Evolutionary conservation across 2,329 filamentous ascomycete species (phyloP).

Genomic region (Penicillium sp.): DNA sequence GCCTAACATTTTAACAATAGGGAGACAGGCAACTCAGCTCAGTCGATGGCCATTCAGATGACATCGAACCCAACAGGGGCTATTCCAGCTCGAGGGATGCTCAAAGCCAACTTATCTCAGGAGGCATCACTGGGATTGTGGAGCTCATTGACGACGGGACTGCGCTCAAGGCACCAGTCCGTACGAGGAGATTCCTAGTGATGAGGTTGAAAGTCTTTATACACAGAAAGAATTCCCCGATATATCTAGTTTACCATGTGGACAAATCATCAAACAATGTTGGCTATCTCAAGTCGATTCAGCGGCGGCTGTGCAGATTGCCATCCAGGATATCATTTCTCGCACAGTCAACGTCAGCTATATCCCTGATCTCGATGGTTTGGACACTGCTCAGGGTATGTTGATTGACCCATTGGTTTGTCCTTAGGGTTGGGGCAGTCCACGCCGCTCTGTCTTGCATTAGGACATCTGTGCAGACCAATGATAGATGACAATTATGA

Average conservation of each 20-base stretch:
- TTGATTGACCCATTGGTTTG: slow-evolving; percentile 7
- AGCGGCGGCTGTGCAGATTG: slow-evolving; percentile 12
- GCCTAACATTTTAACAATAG: not conserved
- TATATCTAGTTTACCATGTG: slow-evolving; percentile 18
- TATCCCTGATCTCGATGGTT: slow-evolving; percentile 13
- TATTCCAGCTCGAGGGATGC: slow-evolving; percentile 8
- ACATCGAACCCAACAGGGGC: not conserved
- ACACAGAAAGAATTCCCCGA: slow-evolving; percentile 16
- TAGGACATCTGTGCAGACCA: not conserved
- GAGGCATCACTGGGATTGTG: not conserved
- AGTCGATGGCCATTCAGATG: not conserved
- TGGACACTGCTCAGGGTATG: slow-evolving; percentile 4
- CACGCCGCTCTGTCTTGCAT: not conserved
- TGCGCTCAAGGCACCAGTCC: slow-evolving; percentile 10
- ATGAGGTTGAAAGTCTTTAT: slow-evolving; percentile 17
- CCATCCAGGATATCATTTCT: slow-evolving; percentile 8
- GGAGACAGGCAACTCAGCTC: not conserved
- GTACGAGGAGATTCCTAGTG: slow-evolving; percentile 20
- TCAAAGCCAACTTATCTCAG: not conserved
- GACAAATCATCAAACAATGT: slow-evolving; percentile 22
- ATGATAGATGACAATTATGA: too few species aligned
- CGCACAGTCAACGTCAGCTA: slow-evolving; percentile 10
- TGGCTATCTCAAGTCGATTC: slow-evolving; percentile 19
- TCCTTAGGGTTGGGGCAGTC: not conserved
- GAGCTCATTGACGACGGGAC: not conserved